These are phyloP conservation scores for Nakazawaea wickerhamii DNA, from an alignment of 805 yeast genomes.

Conservation along the genomic window DNA sequence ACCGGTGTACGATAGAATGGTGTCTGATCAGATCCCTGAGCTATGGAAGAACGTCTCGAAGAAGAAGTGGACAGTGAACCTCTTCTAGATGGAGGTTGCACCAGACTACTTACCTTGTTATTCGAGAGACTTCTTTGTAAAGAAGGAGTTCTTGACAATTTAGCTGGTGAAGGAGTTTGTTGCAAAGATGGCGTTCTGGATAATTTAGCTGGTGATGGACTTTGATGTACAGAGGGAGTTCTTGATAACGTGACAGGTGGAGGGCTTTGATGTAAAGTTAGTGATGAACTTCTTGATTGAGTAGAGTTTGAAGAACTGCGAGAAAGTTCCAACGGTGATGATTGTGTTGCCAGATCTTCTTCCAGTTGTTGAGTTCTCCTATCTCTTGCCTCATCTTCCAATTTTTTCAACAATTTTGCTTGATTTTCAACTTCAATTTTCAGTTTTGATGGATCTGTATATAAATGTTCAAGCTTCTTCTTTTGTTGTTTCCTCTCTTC, in stretches of 20 bases:
- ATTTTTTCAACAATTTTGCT: slow-evolving; percentile 19
- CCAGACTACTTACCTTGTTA: neutral
- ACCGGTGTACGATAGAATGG: neutral
- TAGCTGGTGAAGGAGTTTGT: neutral
- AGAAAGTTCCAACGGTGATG: slow-evolving; percentile 13
- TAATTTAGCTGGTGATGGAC: neutral
- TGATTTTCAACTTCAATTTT: slow-evolving; percentile 22
- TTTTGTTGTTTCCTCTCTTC: slow-evolving; percentile 6
- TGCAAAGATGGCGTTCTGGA: slow-evolving; percentile 1
- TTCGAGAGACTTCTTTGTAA: neutral
- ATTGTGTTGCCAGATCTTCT: slow-evolving; percentile 11
- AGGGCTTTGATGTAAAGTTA: slow-evolving; percentile 1
- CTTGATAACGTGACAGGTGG: slow-evolving; percentile 1
- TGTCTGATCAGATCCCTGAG: neutral
- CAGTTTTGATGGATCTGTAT: slow-evolving; percentile 20
- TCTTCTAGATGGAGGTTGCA: neutral
- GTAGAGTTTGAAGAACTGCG: slow-evolving; percentile 16
- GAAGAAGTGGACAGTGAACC: neutral
- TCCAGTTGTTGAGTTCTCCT: slow-evolving; percentile 21
- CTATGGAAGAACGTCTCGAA: slow-evolving; percentile 3
- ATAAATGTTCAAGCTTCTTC: slow-evolving; percentile 20
- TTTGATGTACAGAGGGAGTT: slow-evolving; percentile 2
- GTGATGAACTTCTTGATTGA: slow-evolving; percentile 14
- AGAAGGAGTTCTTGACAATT: slow-evolving; percentile 1
- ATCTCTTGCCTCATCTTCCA: slow-evolving; percentile 22